Evolutionary conservation across 179 eudicot species (phyloP).

Genomic region (Heliamphora pulchella): DNA sequence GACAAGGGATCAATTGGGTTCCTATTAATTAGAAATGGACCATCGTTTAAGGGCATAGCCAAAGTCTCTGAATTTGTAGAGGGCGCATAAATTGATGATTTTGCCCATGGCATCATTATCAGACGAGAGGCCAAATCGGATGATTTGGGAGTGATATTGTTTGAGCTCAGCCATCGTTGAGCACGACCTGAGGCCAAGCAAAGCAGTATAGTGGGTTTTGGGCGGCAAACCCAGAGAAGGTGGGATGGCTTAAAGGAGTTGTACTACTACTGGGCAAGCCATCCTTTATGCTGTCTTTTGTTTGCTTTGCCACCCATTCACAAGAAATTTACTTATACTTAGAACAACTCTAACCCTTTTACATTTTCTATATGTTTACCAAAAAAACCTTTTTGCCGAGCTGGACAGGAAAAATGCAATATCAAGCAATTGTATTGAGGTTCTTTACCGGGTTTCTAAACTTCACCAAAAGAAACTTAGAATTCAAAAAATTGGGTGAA

Average conservation of each 20-base stretch:
- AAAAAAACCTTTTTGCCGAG: no score
- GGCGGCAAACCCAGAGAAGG: conserved; percentile 2
- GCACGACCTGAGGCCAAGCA: conserved; percentile 20
- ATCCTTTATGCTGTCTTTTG: not conserved
- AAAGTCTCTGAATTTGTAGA: conserved; percentile 25
- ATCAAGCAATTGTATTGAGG: no score
- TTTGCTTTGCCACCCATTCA: no score
- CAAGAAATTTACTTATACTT: no score
- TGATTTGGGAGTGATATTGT: conserved; percentile 33
- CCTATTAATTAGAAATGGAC: no score
- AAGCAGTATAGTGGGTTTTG: conserved; percentile 4
- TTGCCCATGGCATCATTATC: conserved; percentile 27
- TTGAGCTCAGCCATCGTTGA: conserved; percentile 31
- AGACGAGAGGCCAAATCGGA: conserved; percentile 28
- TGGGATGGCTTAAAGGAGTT: conserved; percentile 14
- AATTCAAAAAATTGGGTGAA: no score
- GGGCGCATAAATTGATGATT: conserved; percentile 26
- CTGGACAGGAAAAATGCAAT: no score
- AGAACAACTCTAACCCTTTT: no score
- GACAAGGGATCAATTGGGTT: no score
- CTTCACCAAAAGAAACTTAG: no score
- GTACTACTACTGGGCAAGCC: not conserved
- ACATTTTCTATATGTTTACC: no score
- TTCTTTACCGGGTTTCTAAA: no score
- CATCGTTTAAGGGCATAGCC: conserved; percentile 26